Evolutionary conservation across 257 asterid genomes (phyloP).

Genomic region (Solanum ahanhuiri): DNA sequence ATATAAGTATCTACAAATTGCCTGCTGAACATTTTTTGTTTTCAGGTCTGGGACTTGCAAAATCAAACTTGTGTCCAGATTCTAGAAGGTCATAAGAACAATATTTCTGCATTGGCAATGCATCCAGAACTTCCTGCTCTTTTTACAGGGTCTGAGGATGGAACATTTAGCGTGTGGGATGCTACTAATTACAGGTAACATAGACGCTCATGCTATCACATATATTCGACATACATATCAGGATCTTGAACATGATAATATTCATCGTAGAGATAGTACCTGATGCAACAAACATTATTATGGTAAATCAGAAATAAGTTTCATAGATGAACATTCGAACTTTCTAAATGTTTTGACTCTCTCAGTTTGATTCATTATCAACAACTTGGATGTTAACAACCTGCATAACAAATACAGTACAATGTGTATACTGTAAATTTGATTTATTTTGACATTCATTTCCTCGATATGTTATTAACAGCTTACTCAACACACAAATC

Average conservation of each 20-base stretch:
- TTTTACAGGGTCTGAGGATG: constrained; percentile 95
- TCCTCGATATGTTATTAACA: background rate
- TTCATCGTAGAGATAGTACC: background rate
- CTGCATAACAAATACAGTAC: background rate
- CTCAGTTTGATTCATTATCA: background rate
- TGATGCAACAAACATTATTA: background rate
- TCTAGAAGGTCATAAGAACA: constrained; percentile 92
- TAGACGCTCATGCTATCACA: background rate
- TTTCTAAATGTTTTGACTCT: too few species aligned
- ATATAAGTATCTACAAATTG: background rate
- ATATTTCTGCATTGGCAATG: constrained; percentile 89
- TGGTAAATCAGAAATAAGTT: background rate
- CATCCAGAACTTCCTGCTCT: constrained; percentile 96
- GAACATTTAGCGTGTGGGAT: constrained; percentile 97
- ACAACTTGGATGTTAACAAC: background rate
- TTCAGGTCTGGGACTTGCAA: constrained; percentile 99
- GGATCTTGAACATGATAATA: background rate
- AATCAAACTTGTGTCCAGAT: constrained; percentile 93
- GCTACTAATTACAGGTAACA: constrained; percentile 83
- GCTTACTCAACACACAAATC: background rate
- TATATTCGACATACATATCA: background rate
- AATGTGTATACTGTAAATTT: background rate
- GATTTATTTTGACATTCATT: background rate
- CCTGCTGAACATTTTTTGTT: background rate
- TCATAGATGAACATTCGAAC: background rate